Evolutionary conservation across 768 basidiomycete genomes (phyloP), one percentile per base, ranked within the genome.

Genomic region (Trichaptum fuscoviolaceum): DNA sequence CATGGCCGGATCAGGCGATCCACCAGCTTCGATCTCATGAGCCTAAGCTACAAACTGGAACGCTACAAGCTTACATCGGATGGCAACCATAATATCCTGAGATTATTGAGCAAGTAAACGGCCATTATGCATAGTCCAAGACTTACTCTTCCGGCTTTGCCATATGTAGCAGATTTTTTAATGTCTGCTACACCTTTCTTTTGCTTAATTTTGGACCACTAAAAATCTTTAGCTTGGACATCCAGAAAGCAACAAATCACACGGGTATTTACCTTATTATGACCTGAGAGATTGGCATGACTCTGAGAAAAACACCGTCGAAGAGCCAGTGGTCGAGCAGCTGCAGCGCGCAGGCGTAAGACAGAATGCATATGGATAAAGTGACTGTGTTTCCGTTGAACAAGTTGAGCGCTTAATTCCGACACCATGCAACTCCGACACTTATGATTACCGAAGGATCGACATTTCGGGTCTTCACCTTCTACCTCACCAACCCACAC

Each of bases 121-220:
- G 52, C 42, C 26, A 62, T 67, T 57, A 34, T 63, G 63, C 58
- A 64, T 36, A 20, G 60, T 59, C 15, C 2, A 17, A 25, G 52
- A 70, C 87, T 52, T 74, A 91, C 89, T 66, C 82, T 79, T 66
- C 79, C 80, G 18, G 84, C 82, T 73, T 79, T 86, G 35, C 84
- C 79, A 62, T 85, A 88, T n/a, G 87, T 60, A 58, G 78, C 77
- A 64, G 87, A 84, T 73, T 84, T 88, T 70, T 85, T 83, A 8
- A 80, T 78, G 72, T 91, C 89, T 69, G 82, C 84, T n/a, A 80
- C 76, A 20, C 87, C 89, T 71, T 91, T 91, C 72, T 81, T 84
- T 65, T 87, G 83, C 72, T 89, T 89, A 72, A 90, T 90, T 81
- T 90, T 90, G 0, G 89, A 89, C 89, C 88, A 90, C 89, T 90